These are phyloP conservation scores for Penicillium diatomitis DNA, from an alignment of 495 filamentous ascomycete species.

Conservation along the genomic window DNA sequence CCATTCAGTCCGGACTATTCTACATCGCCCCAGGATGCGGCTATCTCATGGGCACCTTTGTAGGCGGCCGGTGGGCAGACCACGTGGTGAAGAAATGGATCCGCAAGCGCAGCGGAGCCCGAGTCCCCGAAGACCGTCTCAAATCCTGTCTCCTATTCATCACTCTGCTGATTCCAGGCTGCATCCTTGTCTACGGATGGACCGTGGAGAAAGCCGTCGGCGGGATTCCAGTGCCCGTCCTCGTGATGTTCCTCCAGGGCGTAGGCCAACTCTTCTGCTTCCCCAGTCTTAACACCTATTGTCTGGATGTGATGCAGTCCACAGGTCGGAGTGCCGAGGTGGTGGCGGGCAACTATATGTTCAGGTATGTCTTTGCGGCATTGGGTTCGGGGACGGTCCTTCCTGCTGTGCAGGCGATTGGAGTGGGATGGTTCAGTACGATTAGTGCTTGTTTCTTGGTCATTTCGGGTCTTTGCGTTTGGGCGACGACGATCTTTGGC, in stretches of 20 bases:
- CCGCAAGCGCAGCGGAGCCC: constrained; percentile 41
- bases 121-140: constrained; percentile 62
- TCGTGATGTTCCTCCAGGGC: constrained; percentile 64
- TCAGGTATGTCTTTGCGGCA: constrained; percentile 60
- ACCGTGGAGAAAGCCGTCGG: constrained; percentile 56
- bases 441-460: constrained; percentile 49
- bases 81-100: constrained; percentile 55
- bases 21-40: constrained; percentile 67
- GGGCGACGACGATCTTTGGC: constrained; percentile 43
- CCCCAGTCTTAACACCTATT: constrained; percentile 65
- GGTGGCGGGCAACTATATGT: constrained; percentile 64
- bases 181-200: constrained; percentile 67
- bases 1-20: constrained; percentile 59
- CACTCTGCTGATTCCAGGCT: constrained; percentile 50
- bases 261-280: constrained; percentile 67
- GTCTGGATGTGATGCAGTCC: constrained; percentile 62
- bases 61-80: constrained; percentile 66
- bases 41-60: constrained; percentile 59
- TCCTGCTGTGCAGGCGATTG: constrained; percentile 55
- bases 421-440: constrained; percentile 57
- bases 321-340: constrained; percentile 51
- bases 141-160: constrained; percentile 52
- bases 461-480: constrained; percentile 33
- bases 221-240: constrained; percentile 56
- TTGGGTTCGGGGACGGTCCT: constrained; percentile 55